phyloP scores from a whole-genome alignment of 2,329 filamentous ascomycete species.

The Talaromyces atroroseus region DNA sequence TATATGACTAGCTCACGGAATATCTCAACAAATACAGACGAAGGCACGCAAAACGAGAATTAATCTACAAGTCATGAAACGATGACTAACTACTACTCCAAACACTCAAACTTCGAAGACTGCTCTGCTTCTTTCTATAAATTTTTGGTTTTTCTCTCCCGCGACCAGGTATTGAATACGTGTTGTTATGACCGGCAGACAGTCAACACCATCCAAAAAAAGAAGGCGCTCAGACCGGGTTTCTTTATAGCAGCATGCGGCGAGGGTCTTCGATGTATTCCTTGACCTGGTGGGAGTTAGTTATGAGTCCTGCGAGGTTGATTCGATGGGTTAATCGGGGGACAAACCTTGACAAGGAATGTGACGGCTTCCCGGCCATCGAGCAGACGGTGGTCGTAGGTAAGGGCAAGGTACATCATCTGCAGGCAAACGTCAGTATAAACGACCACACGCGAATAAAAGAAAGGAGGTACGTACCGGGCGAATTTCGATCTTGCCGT shows the following conservation, averaged over 20 bases:
- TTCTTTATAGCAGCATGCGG: conserved; percentile 13
- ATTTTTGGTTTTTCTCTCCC: too few species aligned
- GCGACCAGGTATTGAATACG: neutral
- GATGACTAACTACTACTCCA: neutral
- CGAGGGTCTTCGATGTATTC: conserved; percentile 90
- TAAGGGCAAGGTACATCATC: conserved; percentile 99
- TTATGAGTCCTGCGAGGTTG: neutral
- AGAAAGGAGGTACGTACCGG: conserved; percentile 48
- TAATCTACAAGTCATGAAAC: neutral
- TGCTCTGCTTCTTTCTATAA: neutral
- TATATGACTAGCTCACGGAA: neutral
- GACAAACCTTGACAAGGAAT: conserved; percentile 74
- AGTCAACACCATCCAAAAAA: too few species aligned
- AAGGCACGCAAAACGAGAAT: neutral
- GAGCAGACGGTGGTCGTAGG: conserved; percentile 92
- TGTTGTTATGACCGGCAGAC: too few species aligned
- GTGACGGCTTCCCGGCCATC: conserved; percentile 94
- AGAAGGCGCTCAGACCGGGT: too few species aligned
- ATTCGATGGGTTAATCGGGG: too few species aligned
- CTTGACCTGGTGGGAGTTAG: conserved; percentile 56
- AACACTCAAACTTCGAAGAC: neutral
- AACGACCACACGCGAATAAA: neutral
- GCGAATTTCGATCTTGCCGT: conserved; percentile 90
- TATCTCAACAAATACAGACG: neutral
- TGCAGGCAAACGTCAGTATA: conserved; percentile 24